These are phyloP conservation scores for Zychaea mexicana DNA, from an alignment of 371 early-diverging fungal species.

Conservation along the genomic window DNA sequence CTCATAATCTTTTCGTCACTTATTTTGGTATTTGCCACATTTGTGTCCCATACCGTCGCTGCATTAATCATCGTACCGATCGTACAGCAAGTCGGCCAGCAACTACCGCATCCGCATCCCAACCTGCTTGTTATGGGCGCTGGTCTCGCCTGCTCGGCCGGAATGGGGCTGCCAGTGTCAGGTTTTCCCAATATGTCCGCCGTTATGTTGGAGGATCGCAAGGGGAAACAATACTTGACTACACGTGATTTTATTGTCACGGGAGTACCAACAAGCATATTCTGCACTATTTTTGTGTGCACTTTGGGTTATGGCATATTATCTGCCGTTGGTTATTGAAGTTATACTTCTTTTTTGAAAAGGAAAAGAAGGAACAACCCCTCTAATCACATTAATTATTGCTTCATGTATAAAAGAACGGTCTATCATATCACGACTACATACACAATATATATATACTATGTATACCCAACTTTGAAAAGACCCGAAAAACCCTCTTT, in stretches of 20 bases:
- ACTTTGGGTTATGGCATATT: conserved; percentile 74
- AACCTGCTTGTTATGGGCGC: conserved; percentile 88
- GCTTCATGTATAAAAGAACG: too few species aligned
- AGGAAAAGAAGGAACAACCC: too few species aligned
- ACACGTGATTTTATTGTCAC: conserved; percentile 82
- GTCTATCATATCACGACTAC: too few species aligned
- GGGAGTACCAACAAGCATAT: conserved; percentile 74
- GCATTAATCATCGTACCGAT: conserved; percentile 86
- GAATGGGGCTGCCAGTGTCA: conserved; percentile 36
- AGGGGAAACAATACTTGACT: conserved; percentile 82
- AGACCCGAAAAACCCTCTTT: too few species aligned
- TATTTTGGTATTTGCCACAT: conserved; percentile 84
- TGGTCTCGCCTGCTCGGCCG: conserved; percentile 52
- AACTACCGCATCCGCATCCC: conserved; percentile 79
- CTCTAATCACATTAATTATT: too few species aligned
- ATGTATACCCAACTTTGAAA: too few species aligned
- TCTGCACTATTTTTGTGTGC: conserved; percentile 68
- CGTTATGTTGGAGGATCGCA: conserved; percentile 85
- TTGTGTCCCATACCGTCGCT: conserved; percentile 95
- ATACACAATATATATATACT: too few species aligned
- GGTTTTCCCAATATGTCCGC: conserved; percentile 91
- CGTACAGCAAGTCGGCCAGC: conserved; percentile 73
- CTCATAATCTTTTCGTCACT: conserved; percentile 67
- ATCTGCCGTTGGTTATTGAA: conserved; percentile 45
- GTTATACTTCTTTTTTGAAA: too few species aligned